Evolutionary conservation across 129 eudicot species (phyloP).

Genomic region (Scalesia atractyloides): DNA sequence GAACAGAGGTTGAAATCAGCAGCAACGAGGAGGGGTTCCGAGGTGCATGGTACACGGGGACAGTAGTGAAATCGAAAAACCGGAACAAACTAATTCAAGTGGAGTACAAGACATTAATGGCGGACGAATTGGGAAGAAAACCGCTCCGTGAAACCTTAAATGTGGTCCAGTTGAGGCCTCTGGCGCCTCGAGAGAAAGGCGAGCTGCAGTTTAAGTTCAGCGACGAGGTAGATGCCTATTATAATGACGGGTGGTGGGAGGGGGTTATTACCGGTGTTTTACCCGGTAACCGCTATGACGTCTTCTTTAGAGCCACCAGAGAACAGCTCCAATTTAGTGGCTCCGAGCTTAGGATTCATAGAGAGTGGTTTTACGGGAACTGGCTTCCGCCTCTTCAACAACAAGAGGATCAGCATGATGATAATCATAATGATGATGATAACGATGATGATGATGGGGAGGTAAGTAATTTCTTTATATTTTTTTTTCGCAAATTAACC

Average conservation of each 20-base stretch:
- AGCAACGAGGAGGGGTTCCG: slow-evolving; percentile 81
- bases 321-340: slow-evolving; percentile 50
- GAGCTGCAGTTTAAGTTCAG: slow-evolving; percentile 43
- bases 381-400: slow-evolving; percentile 69
- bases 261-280: slow-evolving; percentile 41
- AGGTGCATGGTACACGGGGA: slow-evolving; percentile 85
- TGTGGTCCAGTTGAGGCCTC: slow-evolving; percentile 66
- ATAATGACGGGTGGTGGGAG: slow-evolving; percentile 80
- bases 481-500: no score
- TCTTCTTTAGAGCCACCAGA: slow-evolving; percentile 46
- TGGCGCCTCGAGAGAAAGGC: slow-evolving; percentile 50
- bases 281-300: slow-evolving; percentile 37
- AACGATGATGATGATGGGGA: slow-evolving; percentile 30
- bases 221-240: slow-evolving; percentile 76
- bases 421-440: no score
- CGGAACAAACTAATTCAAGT: slow-evolving; percentile 37
- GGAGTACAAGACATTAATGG: slow-evolving; percentile 62
- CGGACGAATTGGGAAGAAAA: slow-evolving; percentile 39
- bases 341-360: slow-evolving; percentile 49
- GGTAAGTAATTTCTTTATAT: not conserved
- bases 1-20: slow-evolving; percentile 74
- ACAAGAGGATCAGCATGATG: no score
- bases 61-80: slow-evolving; percentile 35
- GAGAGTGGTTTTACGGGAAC: slow-evolving; percentile 69
- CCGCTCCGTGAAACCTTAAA: slow-evolving; percentile 61